Evolutionary conservation across 2,329 filamentous ascomycete genomes (phyloP), one percentile per base, ranked within the genome.

Genomic region (Fusarium devonianum): DNA sequence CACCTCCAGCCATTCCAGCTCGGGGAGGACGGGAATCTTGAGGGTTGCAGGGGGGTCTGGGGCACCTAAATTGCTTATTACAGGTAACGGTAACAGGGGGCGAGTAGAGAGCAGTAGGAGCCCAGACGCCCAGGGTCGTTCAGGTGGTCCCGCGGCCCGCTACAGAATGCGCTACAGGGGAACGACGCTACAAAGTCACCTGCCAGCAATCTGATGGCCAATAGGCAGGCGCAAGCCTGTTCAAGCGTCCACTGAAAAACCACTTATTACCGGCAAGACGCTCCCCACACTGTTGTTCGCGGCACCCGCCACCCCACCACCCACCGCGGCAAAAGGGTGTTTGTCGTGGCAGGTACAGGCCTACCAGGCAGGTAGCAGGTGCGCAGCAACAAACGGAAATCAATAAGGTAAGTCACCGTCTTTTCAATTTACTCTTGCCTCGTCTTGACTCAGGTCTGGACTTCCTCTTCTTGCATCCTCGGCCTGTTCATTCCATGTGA

Each of bases 301-400:
- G 39, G 55, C 56, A 58, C 56, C 55, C 55, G 56, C 40, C 22
- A 13, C 47, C 36, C 28, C 35, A 40, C 49, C 43, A 34, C 35
- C 33, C 28, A 22, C 28, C 29, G 16, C 38, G n/a, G 23, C 11
- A 11, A 11, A 22, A 12, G 36, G 35, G 43, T 54, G 43, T 58
- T 33, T 36, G 47, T 40, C 25, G 43, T 55, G 56, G 56, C 56
- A 60, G 56, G 56, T 59, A 57, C 56, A 51, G 38, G 56, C 45
- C 55, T 28, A 51, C 51, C 56, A n/a, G n/a, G n/a, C n/a, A n/a
- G n/a, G 43, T 38, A 47, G 56, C 51, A 42, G 42, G 49, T 39
- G 56, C 39, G 52, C 56, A 59, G 56, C 56, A 59, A 59, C 56
- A 43, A 26, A 26, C 4, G n/a, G n/a, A n/a, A 60, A 59, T 59